Conservation (phyloP, 2,329 filamentous ascomycete genomes). For the Fusarium sororula region DNA sequence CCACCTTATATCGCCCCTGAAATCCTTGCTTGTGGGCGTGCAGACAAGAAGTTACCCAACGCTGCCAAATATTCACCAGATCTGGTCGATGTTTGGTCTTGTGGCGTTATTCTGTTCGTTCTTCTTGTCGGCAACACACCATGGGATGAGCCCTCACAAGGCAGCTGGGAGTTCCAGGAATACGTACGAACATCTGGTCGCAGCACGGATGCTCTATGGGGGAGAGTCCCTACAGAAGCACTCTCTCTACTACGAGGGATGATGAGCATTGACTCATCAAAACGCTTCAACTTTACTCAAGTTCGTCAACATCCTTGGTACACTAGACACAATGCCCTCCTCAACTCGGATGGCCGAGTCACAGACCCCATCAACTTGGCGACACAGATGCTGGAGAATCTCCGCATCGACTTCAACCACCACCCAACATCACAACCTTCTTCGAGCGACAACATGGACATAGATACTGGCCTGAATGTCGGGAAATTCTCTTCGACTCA, state of each 20-base stretch:
- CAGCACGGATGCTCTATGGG: slow-evolving; percentile 87
- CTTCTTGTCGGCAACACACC: slow-evolving; percentile 95
- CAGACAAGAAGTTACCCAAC: slow-evolving; percentile 57
- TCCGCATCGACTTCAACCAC: slow-evolving; percentile 87
- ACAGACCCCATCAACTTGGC: slow-evolving; percentile 84
- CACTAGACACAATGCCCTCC: slow-evolving; percentile 80
- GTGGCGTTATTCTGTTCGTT: slow-evolving; percentile 97
- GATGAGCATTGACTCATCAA: slow-evolving; percentile 80
- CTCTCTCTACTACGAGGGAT: slow-evolving; percentile 90
- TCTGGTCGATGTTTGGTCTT: slow-evolving; percentile 94
- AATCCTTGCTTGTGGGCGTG: slow-evolving; percentile 69
- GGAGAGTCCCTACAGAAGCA: slow-evolving; percentile 75
- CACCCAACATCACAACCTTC: slow-evolving; percentile 62
- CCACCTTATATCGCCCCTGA: slow-evolving; percentile 98
- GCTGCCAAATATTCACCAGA: slow-evolving; percentile 77
- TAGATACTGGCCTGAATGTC: slow-evolving; percentile 63
- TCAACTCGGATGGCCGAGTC: slow-evolving; percentile 77
- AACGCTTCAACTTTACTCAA: slow-evolving; percentile 85
- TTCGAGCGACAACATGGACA: slow-evolving; percentile 70
- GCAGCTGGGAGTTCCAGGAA: slow-evolving; percentile 91
- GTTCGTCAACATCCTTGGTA: slow-evolving; percentile 96
- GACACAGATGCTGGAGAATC: slow-evolving; percentile 92
- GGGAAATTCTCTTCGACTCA: slow-evolving; percentile 80
- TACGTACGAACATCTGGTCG: slow-evolving; percentile 83
- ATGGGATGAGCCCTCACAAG: slow-evolving; percentile 90